phyloP scores from a whole-genome alignment of 306 rosid species.

The Cicer cuneatum region DNA sequence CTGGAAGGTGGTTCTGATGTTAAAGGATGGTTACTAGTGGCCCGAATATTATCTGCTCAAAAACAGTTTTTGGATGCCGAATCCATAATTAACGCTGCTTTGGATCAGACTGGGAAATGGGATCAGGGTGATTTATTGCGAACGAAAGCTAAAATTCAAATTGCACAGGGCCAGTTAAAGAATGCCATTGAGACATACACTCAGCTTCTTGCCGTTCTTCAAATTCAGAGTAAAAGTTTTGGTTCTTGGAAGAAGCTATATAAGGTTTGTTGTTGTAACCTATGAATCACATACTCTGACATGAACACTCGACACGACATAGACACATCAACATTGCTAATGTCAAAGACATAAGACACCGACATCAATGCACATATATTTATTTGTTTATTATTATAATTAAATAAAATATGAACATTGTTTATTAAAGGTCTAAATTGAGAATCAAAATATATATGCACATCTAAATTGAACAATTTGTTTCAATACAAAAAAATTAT shows the following conservation, averaged over 20 bases:
- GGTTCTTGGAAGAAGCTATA: slow-evolving; percentile 60
- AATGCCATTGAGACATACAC: slow-evolving; percentile 71
- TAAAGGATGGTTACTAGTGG: slow-evolving; percentile 77
- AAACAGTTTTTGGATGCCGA: slow-evolving; percentile 72
- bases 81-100: slow-evolving; percentile 73
- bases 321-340: no score
- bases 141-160: slow-evolving; percentile 86
- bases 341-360: no score
- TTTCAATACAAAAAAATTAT: no score
- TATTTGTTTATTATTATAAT: no score
- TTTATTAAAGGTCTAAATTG: no score
- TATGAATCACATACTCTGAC: no score
- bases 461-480: no score
- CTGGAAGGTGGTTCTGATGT: slow-evolving; percentile 74
- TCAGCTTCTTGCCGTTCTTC: slow-evolving; percentile 83
- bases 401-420: no score
- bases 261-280: slow-evolving; percentile 56
- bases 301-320: no score
- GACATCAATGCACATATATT: no score
- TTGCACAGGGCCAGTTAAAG: slow-evolving; percentile 74
- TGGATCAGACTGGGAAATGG: slow-evolving; percentile 97
- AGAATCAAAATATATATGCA: no score
- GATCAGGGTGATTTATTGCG: slow-evolving; percentile 82
- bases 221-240: slow-evolving; percentile 75
- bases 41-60: slow-evolving; percentile 78